Evolutionary conservation across 164 flowering plant species (phyloP), one percentile per base, ranked within the genome.

Genomic region (Vitis cinerea): DNA sequence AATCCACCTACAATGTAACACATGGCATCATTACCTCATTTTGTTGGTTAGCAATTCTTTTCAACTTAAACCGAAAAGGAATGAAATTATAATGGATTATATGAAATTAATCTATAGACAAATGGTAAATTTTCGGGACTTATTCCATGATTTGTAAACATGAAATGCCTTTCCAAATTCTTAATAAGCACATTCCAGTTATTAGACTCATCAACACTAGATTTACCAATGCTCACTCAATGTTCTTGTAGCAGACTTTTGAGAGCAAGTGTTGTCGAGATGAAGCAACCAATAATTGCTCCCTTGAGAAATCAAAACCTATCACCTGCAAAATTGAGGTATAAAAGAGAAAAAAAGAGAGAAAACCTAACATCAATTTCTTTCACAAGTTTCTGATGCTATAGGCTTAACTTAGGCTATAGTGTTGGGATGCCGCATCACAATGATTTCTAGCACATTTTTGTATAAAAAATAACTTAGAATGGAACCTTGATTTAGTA

Each of bases 221-320:
- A 73, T 79, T 83, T 84, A 88, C 89, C 92, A 76, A 72, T 83
- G 83, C 98, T 95, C 97, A 93, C 98, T 84, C 87, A 50, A 95
- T 91, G 71, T 90, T 93, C 68, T 80, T 78, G 87, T 78, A 83
- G 84, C 90, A 90, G 49, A 82, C 61, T 49, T 83, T 94, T 60
- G 77, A 69, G 2, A 60, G 81, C 57, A 66, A 66, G 7, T 70
- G 61, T 77, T 93, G 97, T 52, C 94, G 80, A 59, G 86, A 78
- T n/a, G 92, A 79, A 68, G 99, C 98, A 66, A 90, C 71, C 6
- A 61, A 68, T 69, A 95, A 76, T 69, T 87, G 96, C 71, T 93
- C 88, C 63, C 65, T 74, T 15, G 99, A 90, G 79, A 93, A 93
- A 84, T 95, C 98, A 75, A 93, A 81, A 53, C 97, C 99, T 70